phyloP scores from a whole-genome alignment of 2,329 filamentous ascomycete species.

The Ambrosiella cleistominuta region DNA sequence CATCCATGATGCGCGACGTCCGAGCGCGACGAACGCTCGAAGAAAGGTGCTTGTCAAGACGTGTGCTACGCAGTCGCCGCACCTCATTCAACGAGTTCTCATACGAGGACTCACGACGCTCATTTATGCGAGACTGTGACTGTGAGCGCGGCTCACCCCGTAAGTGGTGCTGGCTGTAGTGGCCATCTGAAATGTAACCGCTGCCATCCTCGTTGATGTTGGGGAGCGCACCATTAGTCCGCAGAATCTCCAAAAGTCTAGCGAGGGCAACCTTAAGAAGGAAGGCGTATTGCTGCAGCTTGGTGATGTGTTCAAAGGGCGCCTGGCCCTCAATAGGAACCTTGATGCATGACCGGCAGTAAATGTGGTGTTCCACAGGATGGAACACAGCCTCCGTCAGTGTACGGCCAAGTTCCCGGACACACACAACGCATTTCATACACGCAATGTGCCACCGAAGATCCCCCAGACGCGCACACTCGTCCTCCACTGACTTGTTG shows the following conservation, averaged over 20 bases:
- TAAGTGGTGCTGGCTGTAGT: slow-evolving; percentile 15
- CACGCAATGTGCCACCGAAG: slow-evolving; percentile 73
- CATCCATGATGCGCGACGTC: slow-evolving; percentile 83
- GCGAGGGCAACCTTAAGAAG: slow-evolving; percentile 81
- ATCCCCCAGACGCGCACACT: slow-evolving; percentile 61
- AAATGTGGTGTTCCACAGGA: slow-evolving; percentile 46
- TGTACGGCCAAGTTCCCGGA: slow-evolving; percentile 47
- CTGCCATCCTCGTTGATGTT: slow-evolving; percentile 56
- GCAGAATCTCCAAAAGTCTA: slow-evolving; percentile 69
- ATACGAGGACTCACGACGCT: slow-evolving; percentile 56
- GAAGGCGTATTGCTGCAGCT: slow-evolving; percentile 88
- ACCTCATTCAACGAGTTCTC: slow-evolving; percentile 96
- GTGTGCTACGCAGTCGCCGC: slow-evolving; percentile 73
- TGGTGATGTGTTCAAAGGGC: slow-evolving; percentile 58
- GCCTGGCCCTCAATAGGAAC: slow-evolving; percentile 33
- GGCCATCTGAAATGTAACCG: slow-evolving; percentile 46
- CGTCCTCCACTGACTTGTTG: slow-evolving; percentile 80
- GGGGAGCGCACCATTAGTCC: slow-evolving; percentile 64
- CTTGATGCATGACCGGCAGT: slow-evolving; percentile 51
- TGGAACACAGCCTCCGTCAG: slow-evolving; percentile 57
- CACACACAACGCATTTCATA: slow-evolving; percentile 53
- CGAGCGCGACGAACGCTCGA: slow-evolving; percentile 82
- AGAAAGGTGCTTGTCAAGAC: slow-evolving; percentile 84
- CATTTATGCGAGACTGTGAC: slow-evolving; percentile 45
- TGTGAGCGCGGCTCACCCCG: slow-evolving; percentile 50